Evolutionary conservation across 2,329 filamentous ascomycete species (phyloP).

Genomic region (Aspergillus felis): DNA sequence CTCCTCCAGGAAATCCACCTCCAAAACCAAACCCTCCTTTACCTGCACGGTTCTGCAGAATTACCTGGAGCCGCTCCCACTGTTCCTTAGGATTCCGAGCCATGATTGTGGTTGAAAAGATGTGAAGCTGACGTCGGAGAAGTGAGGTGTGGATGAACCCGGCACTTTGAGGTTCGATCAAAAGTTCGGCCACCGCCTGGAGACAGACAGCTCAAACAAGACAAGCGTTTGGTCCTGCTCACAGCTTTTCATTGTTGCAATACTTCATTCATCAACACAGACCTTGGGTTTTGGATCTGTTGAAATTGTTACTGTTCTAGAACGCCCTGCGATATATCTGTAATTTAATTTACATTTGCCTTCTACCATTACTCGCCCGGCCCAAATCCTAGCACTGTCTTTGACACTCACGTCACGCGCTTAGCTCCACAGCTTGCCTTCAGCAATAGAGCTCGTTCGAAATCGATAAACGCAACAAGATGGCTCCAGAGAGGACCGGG

Average conservation of each 20-base stretch:
- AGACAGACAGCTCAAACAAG: conserved; percentile 2
- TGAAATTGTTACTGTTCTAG: not conserved
- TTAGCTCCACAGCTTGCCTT: not conserved
- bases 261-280: not conserved
- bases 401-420: not conserved
- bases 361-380: not conserved
- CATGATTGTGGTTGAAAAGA: conserved; percentile 32
- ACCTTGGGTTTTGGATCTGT: not conserved
- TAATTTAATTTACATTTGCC: not conserved
- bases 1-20: conserved; percentile 50
- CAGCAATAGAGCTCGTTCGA: not conserved
- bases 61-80: conserved; percentile 62
- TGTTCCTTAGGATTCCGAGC: conserved; percentile 60
- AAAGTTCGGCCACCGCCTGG: conserved; percentile 28
- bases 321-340: not conserved
- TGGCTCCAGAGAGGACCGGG: conserved; percentile 43
- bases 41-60: conserved; percentile 51
- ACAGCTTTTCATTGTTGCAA: not conserved
- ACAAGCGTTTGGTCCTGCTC: not conserved
- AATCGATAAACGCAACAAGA: conserved; percentile 17
- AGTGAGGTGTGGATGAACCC: conserved; percentile 23
- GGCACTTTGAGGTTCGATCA: conserved; percentile 13
- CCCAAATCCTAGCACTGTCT: not conserved
- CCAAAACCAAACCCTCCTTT: conserved; percentile 45
- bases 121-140: conserved; percentile 19